These are phyloP conservation scores for Candida maesae DNA, from an alignment of 805 yeast species.

Conservation along the genomic window DNA sequence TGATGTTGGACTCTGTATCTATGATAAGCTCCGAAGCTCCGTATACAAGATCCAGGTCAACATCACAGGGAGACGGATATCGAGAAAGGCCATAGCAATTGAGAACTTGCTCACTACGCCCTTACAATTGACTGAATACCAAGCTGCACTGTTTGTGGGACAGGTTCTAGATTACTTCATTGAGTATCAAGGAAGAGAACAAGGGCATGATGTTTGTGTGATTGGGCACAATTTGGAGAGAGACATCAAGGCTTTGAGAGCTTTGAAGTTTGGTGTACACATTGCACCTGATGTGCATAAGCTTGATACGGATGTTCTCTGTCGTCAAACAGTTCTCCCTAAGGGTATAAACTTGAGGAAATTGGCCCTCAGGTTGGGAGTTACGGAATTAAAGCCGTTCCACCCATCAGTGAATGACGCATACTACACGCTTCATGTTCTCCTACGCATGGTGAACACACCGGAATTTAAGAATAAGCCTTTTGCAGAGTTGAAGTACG, in stretches of 20 bases:
- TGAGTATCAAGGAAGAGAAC: not conserved
- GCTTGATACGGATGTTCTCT: conserved; percentile 9
- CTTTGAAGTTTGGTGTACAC: conserved; percentile 2
- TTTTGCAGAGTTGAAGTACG: not conserved
- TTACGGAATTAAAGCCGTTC: conserved; percentile 13
- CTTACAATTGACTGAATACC: not conserved
- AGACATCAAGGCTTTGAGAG: conserved; percentile 7
- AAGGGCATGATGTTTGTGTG: conserved; percentile 8
- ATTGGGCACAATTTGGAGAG: conserved; percentile 17
- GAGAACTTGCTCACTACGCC: conserved; percentile 9
- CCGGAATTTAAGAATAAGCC: conserved; percentile 2
- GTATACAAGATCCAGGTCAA: conserved; percentile 15
- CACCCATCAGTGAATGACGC: conserved; percentile 19
- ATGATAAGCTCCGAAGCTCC: conserved; percentile 8
- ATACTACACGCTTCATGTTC: conserved; percentile 13
- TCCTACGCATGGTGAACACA: conserved; percentile 9
- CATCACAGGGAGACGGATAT: conserved; percentile 7
- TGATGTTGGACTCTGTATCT: conserved; percentile 16
- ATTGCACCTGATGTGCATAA: conserved; percentile 1
- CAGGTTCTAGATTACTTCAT: conserved; percentile 5
- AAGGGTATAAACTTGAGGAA: conserved; percentile 7
- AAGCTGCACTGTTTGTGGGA: conserved; percentile 1
- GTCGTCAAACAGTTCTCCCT: not conserved
- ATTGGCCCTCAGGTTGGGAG: conserved; percentile 4
- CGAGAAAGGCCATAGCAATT: not conserved